These are phyloP conservation scores for Myxozyma neotropica DNA, from an alignment of 805 yeast genomes.

Conservation along the genomic window DNA sequence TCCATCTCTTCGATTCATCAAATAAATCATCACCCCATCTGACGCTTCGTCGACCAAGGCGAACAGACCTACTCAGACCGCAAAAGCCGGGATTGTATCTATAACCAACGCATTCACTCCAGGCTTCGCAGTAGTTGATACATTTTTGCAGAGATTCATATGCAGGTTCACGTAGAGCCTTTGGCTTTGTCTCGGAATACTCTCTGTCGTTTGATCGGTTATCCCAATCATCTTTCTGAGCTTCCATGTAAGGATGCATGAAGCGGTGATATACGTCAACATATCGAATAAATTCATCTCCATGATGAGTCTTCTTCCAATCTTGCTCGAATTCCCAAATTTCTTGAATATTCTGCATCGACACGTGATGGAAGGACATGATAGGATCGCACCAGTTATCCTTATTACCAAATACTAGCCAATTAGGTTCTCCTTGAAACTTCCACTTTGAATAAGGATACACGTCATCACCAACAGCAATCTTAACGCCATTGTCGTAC, in stretches of 20 bases:
- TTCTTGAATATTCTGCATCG: slow-evolving; percentile 27
- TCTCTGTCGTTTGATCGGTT: slow-evolving; percentile 27
- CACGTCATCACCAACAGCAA: slow-evolving; percentile 15
- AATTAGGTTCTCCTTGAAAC: slow-evolving; percentile 42
- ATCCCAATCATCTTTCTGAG: slow-evolving; percentile 26
- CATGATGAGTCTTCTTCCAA: slow-evolving; percentile 14
- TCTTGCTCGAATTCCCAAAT: slow-evolving; percentile 43
- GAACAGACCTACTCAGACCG: slow-evolving; percentile 13
- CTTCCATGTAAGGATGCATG: slow-evolving; percentile 25
- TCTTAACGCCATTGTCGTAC: slow-evolving; percentile 28
- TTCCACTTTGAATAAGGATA: slow-evolving; percentile 25
- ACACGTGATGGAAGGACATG: slow-evolving; percentile 42
- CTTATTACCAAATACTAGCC: slow-evolving; percentile 21
- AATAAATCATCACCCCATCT: slow-evolving; percentile 18
- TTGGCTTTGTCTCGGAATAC: slow-evolving; percentile 13
- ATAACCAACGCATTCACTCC: slow-evolving; percentile 23
- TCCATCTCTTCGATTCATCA: slow-evolving; percentile 14
- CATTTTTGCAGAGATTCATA: slow-evolving; percentile 21
- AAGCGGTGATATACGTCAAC: slow-evolving; percentile 43
- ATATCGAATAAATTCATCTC: slow-evolving; percentile 32
- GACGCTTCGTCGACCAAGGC: slow-evolving; percentile 13
- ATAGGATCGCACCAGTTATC: slow-evolving; percentile 42
- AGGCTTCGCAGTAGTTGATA: slow-evolving; percentile 12
- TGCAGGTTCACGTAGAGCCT: slow-evolving; percentile 21
- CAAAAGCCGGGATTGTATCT: slow-evolving; percentile 16